phyloP scores from a whole-genome alignment of 2,329 filamentous ascomycete species.

The Aspergillus chevalieri region DNA sequence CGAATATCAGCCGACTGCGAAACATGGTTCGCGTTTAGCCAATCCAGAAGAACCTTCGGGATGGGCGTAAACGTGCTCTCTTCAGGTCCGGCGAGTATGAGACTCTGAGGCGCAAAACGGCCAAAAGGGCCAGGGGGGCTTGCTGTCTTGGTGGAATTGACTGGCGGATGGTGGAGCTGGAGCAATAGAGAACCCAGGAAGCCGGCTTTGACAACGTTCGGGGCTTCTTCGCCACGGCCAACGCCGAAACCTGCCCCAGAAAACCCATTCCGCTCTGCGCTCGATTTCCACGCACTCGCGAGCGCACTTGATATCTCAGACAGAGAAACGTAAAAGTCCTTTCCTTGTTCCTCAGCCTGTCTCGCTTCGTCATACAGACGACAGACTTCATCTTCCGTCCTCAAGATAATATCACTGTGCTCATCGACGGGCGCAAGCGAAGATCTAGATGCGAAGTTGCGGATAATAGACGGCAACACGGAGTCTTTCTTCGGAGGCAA shows the following conservation, averaged over 20 bases:
- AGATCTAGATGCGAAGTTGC: slow-evolving; percentile 56
- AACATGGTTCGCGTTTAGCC: slow-evolving; percentile 72
- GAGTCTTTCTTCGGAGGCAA: slow-evolving; percentile 48
- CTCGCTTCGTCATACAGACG: slow-evolving; percentile 52
- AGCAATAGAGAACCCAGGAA: slow-evolving; percentile 74
- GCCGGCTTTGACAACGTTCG: slow-evolving; percentile 66
- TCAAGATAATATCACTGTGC: slow-evolving; percentile 63
- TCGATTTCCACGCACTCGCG: slow-evolving; percentile 27
- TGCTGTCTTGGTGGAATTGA: slow-evolving; percentile 19
- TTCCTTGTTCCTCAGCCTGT: slow-evolving; percentile 25
- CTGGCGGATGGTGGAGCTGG: slow-evolving; percentile 66
- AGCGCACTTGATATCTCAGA: slow-evolving; percentile 31
- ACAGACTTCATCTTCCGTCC: slow-evolving; percentile 66
- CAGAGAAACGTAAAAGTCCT: slow-evolving; percentile 25
- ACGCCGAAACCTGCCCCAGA: slow-evolving; percentile 49
- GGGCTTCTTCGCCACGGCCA: slow-evolving; percentile 57
- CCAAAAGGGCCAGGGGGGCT: slow-evolving; percentile 18
- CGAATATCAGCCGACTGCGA: slow-evolving; percentile 62
- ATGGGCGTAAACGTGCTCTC: slow-evolving; percentile 44
- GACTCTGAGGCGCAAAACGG: slow-evolving; percentile 20
- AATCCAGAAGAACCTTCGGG: slow-evolving; percentile 73
- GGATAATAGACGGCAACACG: slow-evolving; percentile 65
- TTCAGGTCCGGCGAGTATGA: slow-evolving; percentile 23
- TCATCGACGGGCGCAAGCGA: slow-evolving; percentile 60
- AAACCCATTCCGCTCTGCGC: slow-evolving; percentile 38